phyloP scores from a whole-genome alignment of 1,284 basidiomycete genomes.

The Trametes versicolor region DNA sequence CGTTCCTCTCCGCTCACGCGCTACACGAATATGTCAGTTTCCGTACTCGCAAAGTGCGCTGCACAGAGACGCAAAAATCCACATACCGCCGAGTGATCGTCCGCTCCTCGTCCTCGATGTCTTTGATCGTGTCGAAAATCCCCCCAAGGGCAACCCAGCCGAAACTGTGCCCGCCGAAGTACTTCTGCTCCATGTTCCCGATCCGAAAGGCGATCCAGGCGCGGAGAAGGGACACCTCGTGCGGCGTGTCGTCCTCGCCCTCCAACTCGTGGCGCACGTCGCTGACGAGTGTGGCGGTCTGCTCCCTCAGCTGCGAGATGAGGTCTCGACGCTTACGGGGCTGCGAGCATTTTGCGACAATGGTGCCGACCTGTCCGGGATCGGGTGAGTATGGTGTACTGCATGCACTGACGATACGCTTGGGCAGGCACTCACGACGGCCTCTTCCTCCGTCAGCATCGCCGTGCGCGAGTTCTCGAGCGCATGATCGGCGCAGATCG shows the following conservation, averaged over 20 bases:
- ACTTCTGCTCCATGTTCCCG: constrained; percentile 46
- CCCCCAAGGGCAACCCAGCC: constrained; percentile 66
- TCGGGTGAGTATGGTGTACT: neutral
- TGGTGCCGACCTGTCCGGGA: constrained; percentile 57
- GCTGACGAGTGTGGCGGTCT: constrained; percentile 60
- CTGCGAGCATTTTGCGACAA: constrained; percentile 66
- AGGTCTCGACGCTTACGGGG: constrained; percentile 60
- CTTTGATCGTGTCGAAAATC: constrained; percentile 56
- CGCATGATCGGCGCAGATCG: constrained; percentile 58
- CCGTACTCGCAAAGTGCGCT: neutral
- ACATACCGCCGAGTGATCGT: constrained; percentile 12
- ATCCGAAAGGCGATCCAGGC: constrained; percentile 65
- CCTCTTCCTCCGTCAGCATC: constrained; percentile 68
- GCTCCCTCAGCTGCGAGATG: constrained; percentile 63
- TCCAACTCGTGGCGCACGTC: constrained; percentile 56
- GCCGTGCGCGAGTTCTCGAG: constrained; percentile 53
- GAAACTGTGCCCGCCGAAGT: constrained; percentile 68
- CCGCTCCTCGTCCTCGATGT: constrained; percentile 46
- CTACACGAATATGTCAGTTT: constrained; percentile 4
- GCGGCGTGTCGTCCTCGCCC: constrained; percentile 53
- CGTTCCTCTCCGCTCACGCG: neutral
- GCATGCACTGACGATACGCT: neutral
- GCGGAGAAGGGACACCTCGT: constrained; percentile 51
- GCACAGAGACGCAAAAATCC: neutral
- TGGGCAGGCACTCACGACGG: constrained; percentile 41